phyloP scores from a whole-genome alignment of 306 rosid species.

The Vicia faba region DNA sequence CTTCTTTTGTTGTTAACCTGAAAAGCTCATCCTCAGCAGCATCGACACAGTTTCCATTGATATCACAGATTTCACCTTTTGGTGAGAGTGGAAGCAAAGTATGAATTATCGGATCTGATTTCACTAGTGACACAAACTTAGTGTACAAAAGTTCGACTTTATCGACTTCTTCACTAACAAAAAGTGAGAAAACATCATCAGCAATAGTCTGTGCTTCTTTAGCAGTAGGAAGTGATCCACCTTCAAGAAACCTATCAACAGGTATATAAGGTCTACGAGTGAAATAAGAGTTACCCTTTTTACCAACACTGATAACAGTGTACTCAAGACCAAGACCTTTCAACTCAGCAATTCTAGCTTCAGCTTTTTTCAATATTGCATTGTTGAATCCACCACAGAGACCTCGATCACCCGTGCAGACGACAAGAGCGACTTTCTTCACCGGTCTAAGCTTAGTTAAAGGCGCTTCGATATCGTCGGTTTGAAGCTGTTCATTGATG shows the following conservation, averaged over 20 bases:
- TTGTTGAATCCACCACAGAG: conserved; percentile 85
- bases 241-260: conserved; percentile 71
- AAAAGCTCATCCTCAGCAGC: conserved; percentile 91
- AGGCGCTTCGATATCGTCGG: conserved; percentile 70
- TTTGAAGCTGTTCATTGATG: conserved; percentile 89
- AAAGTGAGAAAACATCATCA: conserved; percentile 82
- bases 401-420: conserved; percentile 85
- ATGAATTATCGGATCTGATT: conserved; percentile 75
- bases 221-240: conserved; percentile 68
- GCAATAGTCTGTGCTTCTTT: conserved; percentile 96
- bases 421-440: conserved; percentile 77
- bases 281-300: conserved; percentile 82
- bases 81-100: conserved; percentile 91
- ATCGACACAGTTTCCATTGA: conserved; percentile 80
- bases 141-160: conserved; percentile 88
- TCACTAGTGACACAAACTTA: conserved; percentile 79
- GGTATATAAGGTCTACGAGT: conserved; percentile 79
- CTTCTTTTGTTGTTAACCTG: conserved; percentile 83
- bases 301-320: conserved; percentile 77
- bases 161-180: conserved; percentile 83
- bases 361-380: conserved; percentile 67
- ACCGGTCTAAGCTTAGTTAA: conserved; percentile 79
- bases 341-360: conserved; percentile 62
- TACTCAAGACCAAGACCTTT: conserved; percentile 63
- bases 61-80: conserved; percentile 84